Base-by-base conservation (phyloP, 1,139 yeast species). In the Hyphopichia buzzinii region DNA sequence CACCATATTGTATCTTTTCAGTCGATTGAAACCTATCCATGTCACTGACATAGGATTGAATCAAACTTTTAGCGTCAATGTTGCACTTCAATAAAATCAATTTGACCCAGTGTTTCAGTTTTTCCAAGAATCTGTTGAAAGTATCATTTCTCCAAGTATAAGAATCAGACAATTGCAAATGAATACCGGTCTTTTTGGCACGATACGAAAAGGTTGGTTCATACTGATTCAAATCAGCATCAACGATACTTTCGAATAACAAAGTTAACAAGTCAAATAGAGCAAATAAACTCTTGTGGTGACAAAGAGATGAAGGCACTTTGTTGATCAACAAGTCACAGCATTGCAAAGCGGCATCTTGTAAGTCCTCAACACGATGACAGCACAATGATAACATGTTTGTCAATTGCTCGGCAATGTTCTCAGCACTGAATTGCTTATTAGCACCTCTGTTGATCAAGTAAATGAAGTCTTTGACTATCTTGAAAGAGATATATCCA, bases 181-280 rank as follows among this genome's bases (percentile, higher is more conserved):
- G 67, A 25, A 82, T 77, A 4, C 80, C 79, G 13, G 79, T 76
- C 33, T 57, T 62, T 30, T 74, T 66, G n/a, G 96, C 76, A 25
- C 64, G 57, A 53, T 84, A 90, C 23, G 73, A 74, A 29, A 85
- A 79, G 12, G 81, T 75, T 4, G 98, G 97, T 42, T 84, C 87
- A 55, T 88, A 92, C 58, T 82, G 88, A 52, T 84, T 84, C 22
- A 81, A 77, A 47, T 86, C 95, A n/a, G 92, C 89, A 59, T 90
- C 97, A 30, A 84, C 68, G 33, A 88, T 76, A 62, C 95, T 82
- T 45, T 84, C 83, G 60, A 86, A 87, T 33, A 90, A 64, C 35
- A 89, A 65, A 1, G 87, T 79, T 52, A 94, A 68, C 37, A 92
- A 69, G 54, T 94, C 98, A 44, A 94, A 71, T 39, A 90, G 62